phyloP scores from a whole-genome alignment of 306 rosid species.

The Quercus variabilis region DNA sequence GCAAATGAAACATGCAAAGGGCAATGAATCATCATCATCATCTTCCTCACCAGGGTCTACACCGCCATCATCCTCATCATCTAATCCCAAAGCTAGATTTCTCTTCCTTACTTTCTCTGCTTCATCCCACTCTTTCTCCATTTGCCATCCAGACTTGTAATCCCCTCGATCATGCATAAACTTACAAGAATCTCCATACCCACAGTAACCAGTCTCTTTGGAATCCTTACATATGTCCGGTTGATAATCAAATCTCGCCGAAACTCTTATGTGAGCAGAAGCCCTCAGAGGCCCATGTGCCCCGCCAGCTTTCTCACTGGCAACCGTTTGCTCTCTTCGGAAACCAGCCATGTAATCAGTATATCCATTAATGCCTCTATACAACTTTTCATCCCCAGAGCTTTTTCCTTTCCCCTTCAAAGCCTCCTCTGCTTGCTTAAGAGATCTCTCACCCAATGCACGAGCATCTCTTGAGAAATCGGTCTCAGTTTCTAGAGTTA shows the following conservation, averaged over 20 bases:
- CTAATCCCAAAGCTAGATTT: conserved; percentile 57
- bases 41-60: conserved; percentile 42
- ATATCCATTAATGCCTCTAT: conserved; percentile 64
- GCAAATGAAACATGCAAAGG: conserved; percentile 82
- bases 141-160: conserved; percentile 87
- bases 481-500: conserved; percentile 75
- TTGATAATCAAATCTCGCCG: conserved; percentile 85
- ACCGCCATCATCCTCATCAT: conserved; percentile 38
- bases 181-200: conserved; percentile 79
- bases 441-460: conserved; percentile 72
- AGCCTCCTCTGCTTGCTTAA: conserved; percentile 60
- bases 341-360: conserved; percentile 79
- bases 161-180: conserved; percentile 96
- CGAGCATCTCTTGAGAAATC: conserved; percentile 72
- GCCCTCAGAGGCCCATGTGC: conserved; percentile 89
- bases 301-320: conserved; percentile 97
- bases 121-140: conserved; percentile 94
- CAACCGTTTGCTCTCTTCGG: conserved; percentile 70
- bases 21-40: conserved; percentile 45
- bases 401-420: conserved; percentile 47
- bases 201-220: conserved; percentile 87
- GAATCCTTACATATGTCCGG: conserved; percentile 91
- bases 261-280: conserved; percentile 84
- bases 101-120: conserved; percentile 79
- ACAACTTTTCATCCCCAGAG: conserved; percentile 47